Conservation (phyloP, 371 early-diverging fungal species). For the Apophysomyces ossiformis region DNA sequence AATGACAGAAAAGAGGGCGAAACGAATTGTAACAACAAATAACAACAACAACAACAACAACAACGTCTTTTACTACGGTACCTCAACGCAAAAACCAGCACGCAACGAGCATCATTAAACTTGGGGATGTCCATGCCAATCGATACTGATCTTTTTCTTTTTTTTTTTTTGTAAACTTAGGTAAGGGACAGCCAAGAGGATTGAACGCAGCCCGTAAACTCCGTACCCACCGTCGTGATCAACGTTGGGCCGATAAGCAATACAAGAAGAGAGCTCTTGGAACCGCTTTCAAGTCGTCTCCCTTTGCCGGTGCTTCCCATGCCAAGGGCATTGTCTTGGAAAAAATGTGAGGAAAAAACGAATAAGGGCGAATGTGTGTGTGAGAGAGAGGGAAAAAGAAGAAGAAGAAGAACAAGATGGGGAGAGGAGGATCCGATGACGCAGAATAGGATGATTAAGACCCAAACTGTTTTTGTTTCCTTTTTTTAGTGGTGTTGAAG, state of each 20-base stretch:
- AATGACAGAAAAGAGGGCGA: too few relatives aligned
- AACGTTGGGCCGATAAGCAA: conserved; percentile 99
- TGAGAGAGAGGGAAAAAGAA: not conserved
- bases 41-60: not conserved
- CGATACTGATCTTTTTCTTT: not conserved
- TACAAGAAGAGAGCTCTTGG: conserved; percentile 99
- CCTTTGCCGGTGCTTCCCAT: conserved; percentile 99
- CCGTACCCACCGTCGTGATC: conserved; percentile 95
- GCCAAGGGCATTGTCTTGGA: conserved; percentile 99
- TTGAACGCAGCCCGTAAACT: conserved; percentile 99
- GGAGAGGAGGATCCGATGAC: not conserved
- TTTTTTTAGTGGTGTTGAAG: conserved; percentile 95
- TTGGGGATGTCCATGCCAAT: not conserved
- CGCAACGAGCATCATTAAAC: not conserved
- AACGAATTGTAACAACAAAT: not conserved
- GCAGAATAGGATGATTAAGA: not conserved
- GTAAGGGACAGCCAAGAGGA: conserved; percentile 97
- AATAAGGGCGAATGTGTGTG: too few relatives aligned
- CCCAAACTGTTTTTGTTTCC: not conserved
- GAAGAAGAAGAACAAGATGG: not conserved
- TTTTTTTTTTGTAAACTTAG: conserved; percentile 36
- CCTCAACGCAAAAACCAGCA: not conserved
- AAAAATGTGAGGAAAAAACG: conserved; percentile 88
- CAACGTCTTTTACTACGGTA: too few relatives aligned
- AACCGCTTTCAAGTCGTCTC: conserved; percentile 96